These are phyloP conservation scores for Alternaria rosae DNA, from an alignment of 2,329 filamentous ascomycete species.

Conservation along the genomic window DNA sequence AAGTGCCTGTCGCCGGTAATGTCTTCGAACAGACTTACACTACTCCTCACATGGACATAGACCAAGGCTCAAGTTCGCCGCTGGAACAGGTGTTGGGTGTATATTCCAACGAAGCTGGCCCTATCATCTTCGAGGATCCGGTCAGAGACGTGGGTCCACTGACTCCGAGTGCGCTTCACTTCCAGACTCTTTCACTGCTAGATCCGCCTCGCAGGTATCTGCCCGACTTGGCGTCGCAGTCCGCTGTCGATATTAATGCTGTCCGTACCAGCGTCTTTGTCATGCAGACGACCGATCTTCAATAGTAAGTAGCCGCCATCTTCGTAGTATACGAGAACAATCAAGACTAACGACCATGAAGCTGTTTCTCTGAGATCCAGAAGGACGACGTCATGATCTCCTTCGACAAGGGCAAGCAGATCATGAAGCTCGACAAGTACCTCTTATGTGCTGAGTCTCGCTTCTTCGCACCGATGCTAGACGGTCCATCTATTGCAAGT, in stretches of 20 bases:
- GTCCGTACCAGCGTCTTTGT: constrained; percentile 17
- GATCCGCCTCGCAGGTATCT: constrained; percentile 4
- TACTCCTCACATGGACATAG: background rate
- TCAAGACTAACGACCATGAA: constrained; percentile 7
- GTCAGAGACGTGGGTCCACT: background rate
- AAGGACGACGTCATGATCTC: constrained; percentile 23
- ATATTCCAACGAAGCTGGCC: background rate
- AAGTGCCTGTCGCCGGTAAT: background rate
- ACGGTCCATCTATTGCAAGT: constrained; percentile 19
- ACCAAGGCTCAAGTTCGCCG: background rate
- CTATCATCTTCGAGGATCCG: constrained; percentile 8
- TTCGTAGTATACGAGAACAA: background rate
- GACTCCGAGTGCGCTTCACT: constrained; percentile 21
- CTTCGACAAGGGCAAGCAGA: constrained; percentile 26
- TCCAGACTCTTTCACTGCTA: constrained; percentile 21
- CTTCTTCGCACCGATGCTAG: constrained; percentile 23
- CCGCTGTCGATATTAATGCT: background rate
- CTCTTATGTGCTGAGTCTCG: constrained; percentile 22
- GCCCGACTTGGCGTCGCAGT: background rate
- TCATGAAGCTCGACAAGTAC: constrained; percentile 24
- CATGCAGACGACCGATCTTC: constrained; percentile 7
- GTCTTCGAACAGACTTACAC: background rate
- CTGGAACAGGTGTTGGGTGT: background rate
- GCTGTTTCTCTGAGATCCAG: constrained; percentile 14
- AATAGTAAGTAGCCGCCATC: constrained; percentile 6